Percentiles rank a stretch among this genome's conserved stretches.
Evolutionary conservation across 1,139 yeast species (phyloP).

Genomic region (Yamadazyma conglobata): DNA sequence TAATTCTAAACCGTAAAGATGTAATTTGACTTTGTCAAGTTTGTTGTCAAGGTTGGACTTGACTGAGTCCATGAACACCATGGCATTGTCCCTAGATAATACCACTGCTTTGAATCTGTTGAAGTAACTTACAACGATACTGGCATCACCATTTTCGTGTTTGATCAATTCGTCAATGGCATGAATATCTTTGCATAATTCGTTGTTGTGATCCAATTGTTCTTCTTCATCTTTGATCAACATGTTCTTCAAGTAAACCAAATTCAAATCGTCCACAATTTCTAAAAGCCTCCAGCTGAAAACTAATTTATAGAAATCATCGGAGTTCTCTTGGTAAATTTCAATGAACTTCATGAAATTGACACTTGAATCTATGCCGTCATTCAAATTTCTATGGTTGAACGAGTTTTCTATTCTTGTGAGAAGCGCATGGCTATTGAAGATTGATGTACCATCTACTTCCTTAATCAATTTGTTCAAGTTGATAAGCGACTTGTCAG

Average conservation of each 20-base stretch:
- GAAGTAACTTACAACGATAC: conserved; percentile 20
- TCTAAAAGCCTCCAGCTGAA: conserved; percentile 40
- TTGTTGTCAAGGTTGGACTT: conserved; percentile 18
- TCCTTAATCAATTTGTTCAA: conserved; percentile 28
- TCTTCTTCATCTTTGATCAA: conserved; percentile 14
- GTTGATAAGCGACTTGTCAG: conserved; percentile 19
- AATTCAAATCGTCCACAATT: conserved; percentile 30
- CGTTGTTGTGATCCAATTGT: conserved; percentile 12
- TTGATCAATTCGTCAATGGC: conserved; percentile 20
- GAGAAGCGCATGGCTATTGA: conserved; percentile 27
- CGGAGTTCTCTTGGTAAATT: conserved; percentile 18
- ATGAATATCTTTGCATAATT: conserved; percentile 23
- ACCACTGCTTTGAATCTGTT: conserved; percentile 30
- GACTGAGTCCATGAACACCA: conserved; percentile 21
- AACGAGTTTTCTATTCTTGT: conserved; percentile 29
- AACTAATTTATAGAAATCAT: conserved; percentile 26
- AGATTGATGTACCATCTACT: conserved; percentile 32
- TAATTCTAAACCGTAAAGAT: conserved; percentile 25
- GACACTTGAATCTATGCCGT: conserved; percentile 12
- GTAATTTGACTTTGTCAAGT: conserved; percentile 21
- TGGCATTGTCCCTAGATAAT: conserved; percentile 20
- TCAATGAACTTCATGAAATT: conserved; percentile 32
- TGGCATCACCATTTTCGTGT: conserved; percentile 4
- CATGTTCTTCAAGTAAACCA: conserved; percentile 24
- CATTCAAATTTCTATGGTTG: conserved; percentile 20